Evolutionary conservation across 331 rosid genomes (phyloP), one percentile per base, ranked within the genome.

Genomic region (Stylosanthes scabra): DNA sequence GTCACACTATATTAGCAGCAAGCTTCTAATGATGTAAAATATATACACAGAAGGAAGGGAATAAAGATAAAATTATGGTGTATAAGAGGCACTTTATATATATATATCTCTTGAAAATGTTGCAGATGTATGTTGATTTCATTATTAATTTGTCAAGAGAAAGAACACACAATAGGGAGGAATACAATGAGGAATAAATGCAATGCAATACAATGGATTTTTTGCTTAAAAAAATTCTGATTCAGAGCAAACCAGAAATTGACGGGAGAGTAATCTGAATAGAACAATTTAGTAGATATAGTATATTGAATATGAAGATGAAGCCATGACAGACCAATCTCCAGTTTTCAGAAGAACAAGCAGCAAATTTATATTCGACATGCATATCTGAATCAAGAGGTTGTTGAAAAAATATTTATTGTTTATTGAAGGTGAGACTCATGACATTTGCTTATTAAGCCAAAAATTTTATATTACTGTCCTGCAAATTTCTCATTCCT

Each of bases 381-480:
- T 68, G 44, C 25, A 61, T 72, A 59, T 67, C 69, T 65, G 46
- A 42, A 59, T 59, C 10, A 59, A 13, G 20, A 12, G 37, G 74
- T 41, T 25, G 78, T 55, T 54, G 50, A 46, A 64, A 46, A 64
- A 45, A 74, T 45, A 71, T 51, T 78, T 71, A 68, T 77, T 74
- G 29, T 66, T 66, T 34, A 42, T 37, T 64, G 74, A 64, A 55
- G 34, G 20, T 52, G 16, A 59, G 62, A 6, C 47, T 81, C 68
- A 7, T 58, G 62, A 51, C 67, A 49, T 64, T 58, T 63, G 46
- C 37, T 31, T 31, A 31, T 5, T 31, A 31, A 31, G 5, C 37
- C 5, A 5, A 3, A 31, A 31, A 3, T 31, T 31, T 54, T 31
- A 31, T 31, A 31, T 31, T 20, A 20, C 1, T 20, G 25, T 20